Evolutionary conservation across 352 stramenopile genomes (phyloP).

Genomic region (Phytophthora litchii): DNA sequence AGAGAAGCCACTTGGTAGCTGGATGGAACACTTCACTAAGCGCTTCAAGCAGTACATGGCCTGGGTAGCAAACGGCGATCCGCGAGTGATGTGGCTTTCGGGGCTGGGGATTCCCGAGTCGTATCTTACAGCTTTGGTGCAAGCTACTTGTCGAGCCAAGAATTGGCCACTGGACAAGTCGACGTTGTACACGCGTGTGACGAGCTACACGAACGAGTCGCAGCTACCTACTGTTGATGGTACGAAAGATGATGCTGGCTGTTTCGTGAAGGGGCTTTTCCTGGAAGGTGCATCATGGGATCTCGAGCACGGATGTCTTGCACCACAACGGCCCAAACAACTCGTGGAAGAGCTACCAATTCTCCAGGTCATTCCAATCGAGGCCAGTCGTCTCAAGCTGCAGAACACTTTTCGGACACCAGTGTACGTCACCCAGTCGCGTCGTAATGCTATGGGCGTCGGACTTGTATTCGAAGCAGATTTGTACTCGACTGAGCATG

Average conservation of each 20-base stretch:
- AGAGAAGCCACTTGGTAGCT: slow-evolving; percentile 95
- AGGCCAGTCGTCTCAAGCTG: slow-evolving; percentile 94
- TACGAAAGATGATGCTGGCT: slow-evolving; percentile 80
- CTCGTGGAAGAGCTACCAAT: slow-evolving; percentile 95
- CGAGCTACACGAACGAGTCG: slow-evolving; percentile 64
- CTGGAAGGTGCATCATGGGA: slow-evolving; percentile 96
- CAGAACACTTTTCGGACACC: slow-evolving; percentile 95
- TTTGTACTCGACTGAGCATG: slow-evolving; percentile 90
- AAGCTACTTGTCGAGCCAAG: slow-evolving; percentile 92
- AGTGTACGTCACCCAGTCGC: slow-evolving; percentile 95
- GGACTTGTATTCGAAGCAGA: slow-evolving; percentile 95
- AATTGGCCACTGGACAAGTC: slow-evolving; percentile 97
- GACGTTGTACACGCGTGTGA: slow-evolving; percentile 94
- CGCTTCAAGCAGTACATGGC: slow-evolving; percentile 91
- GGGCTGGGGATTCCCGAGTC: slow-evolving; percentile 95
- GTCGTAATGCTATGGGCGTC: slow-evolving; percentile 95
- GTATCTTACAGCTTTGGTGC: slow-evolving; percentile 95
- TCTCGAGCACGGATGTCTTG: slow-evolving; percentile 69
- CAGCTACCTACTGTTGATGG: slow-evolving; percentile 55
- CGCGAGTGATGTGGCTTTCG: slow-evolving; percentile 93
- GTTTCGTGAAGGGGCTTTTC: slow-evolving; percentile 92
- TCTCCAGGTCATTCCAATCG: slow-evolving; percentile 95
- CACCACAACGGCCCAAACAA: slow-evolving; percentile 92
- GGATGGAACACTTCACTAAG: slow-evolving; percentile 94
- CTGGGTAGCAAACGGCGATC: slow-evolving; percentile 92